These are phyloP conservation scores for Fraxinus xanthoxyloides DNA, from an alignment of 305 asterid genomes.

Conservation along the genomic window DNA sequence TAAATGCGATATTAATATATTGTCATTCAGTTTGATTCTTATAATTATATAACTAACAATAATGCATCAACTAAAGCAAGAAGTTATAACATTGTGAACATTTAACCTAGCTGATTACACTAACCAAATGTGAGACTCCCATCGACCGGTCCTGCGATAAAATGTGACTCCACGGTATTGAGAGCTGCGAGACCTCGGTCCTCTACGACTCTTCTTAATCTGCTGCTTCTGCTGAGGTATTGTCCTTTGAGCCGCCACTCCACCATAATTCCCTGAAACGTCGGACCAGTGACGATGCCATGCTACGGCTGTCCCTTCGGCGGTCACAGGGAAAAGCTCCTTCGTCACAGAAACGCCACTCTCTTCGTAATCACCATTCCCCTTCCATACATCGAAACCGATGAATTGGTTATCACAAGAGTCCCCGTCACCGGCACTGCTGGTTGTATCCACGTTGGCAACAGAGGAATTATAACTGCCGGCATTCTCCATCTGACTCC, in stretches of 20 bases:
- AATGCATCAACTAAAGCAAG: neutral
- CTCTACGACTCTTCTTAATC: constrained; percentile 77
- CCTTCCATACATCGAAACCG: constrained; percentile 60
- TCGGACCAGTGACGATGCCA: constrained; percentile 37
- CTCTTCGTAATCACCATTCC: constrained; percentile 38
- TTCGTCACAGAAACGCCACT: constrained; percentile 47
- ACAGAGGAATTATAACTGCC: constrained; percentile 68
- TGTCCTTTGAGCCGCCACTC: constrained; percentile 39
- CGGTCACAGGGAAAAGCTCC: constrained; percentile 58
- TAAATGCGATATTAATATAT: neutral
- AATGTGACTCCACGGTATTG: constrained; percentile 97
- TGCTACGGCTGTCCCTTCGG: constrained; percentile 22
- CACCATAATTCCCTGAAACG: constrained; percentile 40
- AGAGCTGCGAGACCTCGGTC: constrained; percentile 93
- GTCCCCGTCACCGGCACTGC: constrained; percentile 69
- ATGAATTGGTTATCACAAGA: constrained; percentile 42
- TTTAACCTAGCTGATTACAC: neutral
- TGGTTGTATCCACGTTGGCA: constrained; percentile 59
- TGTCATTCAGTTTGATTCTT: constrained; percentile 4
- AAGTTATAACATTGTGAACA: neutral
- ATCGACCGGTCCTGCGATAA: constrained; percentile 89
- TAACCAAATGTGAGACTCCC: constrained; percentile 98
- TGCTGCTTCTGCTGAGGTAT: constrained; percentile 30
- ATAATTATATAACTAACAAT: constrained; percentile 12
- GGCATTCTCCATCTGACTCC: constrained; percentile 62